phyloP scores from a whole-genome alignment of 1,139 yeast genomes.

The Taphrina betulina region DNA sequence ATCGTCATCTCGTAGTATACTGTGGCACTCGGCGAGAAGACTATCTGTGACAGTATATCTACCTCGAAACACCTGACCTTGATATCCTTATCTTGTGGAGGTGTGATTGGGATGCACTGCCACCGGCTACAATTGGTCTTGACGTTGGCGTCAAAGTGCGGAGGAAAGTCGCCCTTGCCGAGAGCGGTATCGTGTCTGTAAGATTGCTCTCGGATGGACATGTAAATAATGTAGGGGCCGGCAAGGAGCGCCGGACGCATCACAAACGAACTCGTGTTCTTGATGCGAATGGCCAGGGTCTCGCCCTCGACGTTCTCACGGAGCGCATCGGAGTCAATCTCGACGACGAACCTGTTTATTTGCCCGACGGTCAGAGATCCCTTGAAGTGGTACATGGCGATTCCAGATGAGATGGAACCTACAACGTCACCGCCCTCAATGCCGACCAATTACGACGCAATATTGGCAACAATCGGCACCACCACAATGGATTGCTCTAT shows the following conservation, averaged over 20 bases:
- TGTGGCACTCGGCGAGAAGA: conserved; percentile 69
- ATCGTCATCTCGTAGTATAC: conserved; percentile 68
- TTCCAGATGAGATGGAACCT: too few relatives aligned
- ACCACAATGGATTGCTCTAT: too few relatives aligned
- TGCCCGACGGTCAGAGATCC: conserved; percentile 31
- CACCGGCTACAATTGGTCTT: conserved; percentile 60
- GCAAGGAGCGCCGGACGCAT: conserved; percentile 82
- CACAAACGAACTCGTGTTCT: conserved; percentile 71
- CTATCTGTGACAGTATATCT: conserved; percentile 80
- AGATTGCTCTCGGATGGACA: conserved; percentile 68
- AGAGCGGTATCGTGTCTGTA: conserved; percentile 50
- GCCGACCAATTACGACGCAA: too few relatives aligned
- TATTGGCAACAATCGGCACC: too few relatives aligned
- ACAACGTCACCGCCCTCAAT: too few relatives aligned
- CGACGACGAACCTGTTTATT: conserved; percentile 11
- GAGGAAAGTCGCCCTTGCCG: conserved; percentile 18
- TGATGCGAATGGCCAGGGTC: conserved; percentile 45
- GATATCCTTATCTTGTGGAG: conserved; percentile 40
- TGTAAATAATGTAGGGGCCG: conserved; percentile 88
- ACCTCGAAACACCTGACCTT: conserved; percentile 43
- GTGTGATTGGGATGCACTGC: conserved; percentile 68
- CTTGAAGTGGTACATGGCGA: conserved; percentile 25
- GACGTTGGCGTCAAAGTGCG: conserved; percentile 45
- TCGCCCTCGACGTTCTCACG: conserved; percentile 4
- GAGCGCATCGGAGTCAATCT: conserved; percentile 13